Evolutionary conservation across 371 early-diverging fungal species (phyloP).

Genomic region (Apophysomyces elegans): DNA sequence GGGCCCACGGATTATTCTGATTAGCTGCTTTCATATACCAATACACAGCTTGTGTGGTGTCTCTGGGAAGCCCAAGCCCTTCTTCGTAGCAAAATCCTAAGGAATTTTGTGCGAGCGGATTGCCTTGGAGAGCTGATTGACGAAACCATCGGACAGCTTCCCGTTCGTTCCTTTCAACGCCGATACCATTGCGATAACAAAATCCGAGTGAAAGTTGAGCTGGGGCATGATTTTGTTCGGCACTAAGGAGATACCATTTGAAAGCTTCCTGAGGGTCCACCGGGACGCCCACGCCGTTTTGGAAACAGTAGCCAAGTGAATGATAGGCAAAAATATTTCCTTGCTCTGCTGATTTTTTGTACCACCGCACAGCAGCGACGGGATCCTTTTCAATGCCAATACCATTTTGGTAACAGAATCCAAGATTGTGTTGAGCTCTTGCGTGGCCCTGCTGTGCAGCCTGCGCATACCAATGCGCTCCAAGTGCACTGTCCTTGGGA

Average conservation of each 20-base stretch:
- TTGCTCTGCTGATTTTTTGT: slow-evolving; percentile 69
- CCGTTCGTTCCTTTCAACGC: slow-evolving; percentile 65
- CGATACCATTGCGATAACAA: slow-evolving; percentile 78
- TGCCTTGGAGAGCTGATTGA: slow-evolving; percentile 69
- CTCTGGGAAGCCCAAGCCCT: slow-evolving; percentile 71
- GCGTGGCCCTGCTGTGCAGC: slow-evolving; percentile 83
- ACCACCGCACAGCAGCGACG: slow-evolving; percentile 73
- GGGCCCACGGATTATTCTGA: slow-evolving; percentile 87
- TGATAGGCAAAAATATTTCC: slow-evolving; percentile 81
- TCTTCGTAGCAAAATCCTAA: slow-evolving; percentile 86
- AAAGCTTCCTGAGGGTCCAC: slow-evolving; percentile 71
- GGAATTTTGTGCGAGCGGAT: slow-evolving; percentile 80
- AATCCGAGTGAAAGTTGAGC: slow-evolving; percentile 83
- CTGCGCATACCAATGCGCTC: slow-evolving; percentile 80
- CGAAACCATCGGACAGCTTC: slow-evolving; percentile 74
- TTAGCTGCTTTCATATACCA: slow-evolving; percentile 84
- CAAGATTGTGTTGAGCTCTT: slow-evolving; percentile 86
- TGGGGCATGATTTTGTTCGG: slow-evolving; percentile 69
- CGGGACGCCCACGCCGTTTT: slow-evolving; percentile 82
- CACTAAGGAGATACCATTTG: slow-evolving; percentile 71
- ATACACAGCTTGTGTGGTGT: slow-evolving; percentile 72
- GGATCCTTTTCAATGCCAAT: slow-evolving; percentile 69
- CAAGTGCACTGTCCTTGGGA: slow-evolving; percentile 58
- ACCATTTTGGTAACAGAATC: slow-evolving; percentile 85
- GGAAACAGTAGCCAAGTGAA: slow-evolving; percentile 89